Percentiles rank a stretch among this genome's conserved stretches.
phyloP scores from a whole-genome alignment of 106 monocot genomes.

The Dendrobium nobile region DNA sequence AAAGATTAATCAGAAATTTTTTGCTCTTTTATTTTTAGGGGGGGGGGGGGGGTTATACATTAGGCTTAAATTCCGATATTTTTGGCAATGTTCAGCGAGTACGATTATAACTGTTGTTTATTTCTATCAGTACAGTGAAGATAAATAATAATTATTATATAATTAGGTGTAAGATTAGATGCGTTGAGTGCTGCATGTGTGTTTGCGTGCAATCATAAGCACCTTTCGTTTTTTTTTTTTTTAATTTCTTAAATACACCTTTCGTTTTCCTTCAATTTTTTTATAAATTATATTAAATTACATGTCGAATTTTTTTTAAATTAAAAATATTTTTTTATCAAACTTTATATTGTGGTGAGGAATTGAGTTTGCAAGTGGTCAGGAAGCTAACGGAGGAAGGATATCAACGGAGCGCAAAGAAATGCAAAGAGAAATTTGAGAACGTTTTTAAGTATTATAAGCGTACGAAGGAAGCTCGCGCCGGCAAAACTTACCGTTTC shows the following conservation, averaged over 20 bases:
- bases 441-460: conserved; percentile 97
- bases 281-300: too few species aligned
- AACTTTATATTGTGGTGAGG: not conserved
- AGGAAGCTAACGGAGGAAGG: conserved; percentile 77
- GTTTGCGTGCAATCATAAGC: conserved; percentile 24
- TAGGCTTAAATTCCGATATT: too few species aligned
- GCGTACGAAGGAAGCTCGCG: conserved; percentile 85
- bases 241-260: not conserved
- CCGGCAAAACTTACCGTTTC: conserved; percentile 93
- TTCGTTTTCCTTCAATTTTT: too few species aligned
- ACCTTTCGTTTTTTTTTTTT: conserved; percentile 14
- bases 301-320: too few species aligned
- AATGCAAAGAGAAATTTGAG: conserved; percentile 95
- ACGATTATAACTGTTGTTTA: too few species aligned
- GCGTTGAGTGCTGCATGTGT: conserved; percentile 12
- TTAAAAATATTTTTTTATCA: not conserved
- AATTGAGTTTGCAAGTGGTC: not conserved
- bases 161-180: conserved; percentile 20
- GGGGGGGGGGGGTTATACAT: too few species aligned
- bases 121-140: too few species aligned
- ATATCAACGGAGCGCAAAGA: conserved; percentile 71
- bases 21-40: too few species aligned
- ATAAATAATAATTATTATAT: conserved; percentile 16
- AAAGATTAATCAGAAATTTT: too few species aligned
- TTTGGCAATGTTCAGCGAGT: too few species aligned